Evolutionary conservation across 2,329 filamentous ascomycete genomes (phyloP), one percentile per base, ranked within the genome.

Genomic region (Penicillium sp.): DNA sequence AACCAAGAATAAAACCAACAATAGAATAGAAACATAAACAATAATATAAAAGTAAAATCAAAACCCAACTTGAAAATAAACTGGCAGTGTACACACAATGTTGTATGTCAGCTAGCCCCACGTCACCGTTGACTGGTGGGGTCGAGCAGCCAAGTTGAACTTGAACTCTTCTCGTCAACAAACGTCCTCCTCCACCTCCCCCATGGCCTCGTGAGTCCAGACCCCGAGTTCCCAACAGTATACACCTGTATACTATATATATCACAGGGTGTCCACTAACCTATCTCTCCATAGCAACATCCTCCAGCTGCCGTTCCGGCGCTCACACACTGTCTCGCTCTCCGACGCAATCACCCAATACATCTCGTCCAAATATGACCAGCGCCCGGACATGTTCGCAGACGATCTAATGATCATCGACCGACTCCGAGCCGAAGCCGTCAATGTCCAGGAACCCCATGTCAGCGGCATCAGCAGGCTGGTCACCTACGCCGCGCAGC

Each of bases 311-410:
- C 92, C 93, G 7, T 97, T 97, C 75, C 90, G 93, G 64, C 89
- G 87, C 68, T 93, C 91, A 45, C 85, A 89, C 58, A 82, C 87
- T 51, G 80, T 96, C 33, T 88, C 88, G 52, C 82, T 97, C 55
- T 88, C 90, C 49, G 80, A 84, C 55, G 89, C 91, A 43, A 91
- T 99, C 70, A 91, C 90, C 59, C 87, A 94, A 70, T 97, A 99
- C 78, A 97, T 99, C 67, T 96, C 91, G 55, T 88, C 85, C 73
- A 97, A 97, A 81, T 97, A 97, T 87, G 93, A 97, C 74, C 94
- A 99, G 71, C 93, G 96, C 69, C 93, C 94, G 27, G 91, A 97
- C 73, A 96, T 96, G 88, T 99, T 99, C 74, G 84, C 85, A 57
- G 83, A 90, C 58, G 94, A 99, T 76, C 84, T 96, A 52, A 86